phyloP scores from a whole-genome alignment of 106 monocot genomes.

The Allium cepa region DNA sequence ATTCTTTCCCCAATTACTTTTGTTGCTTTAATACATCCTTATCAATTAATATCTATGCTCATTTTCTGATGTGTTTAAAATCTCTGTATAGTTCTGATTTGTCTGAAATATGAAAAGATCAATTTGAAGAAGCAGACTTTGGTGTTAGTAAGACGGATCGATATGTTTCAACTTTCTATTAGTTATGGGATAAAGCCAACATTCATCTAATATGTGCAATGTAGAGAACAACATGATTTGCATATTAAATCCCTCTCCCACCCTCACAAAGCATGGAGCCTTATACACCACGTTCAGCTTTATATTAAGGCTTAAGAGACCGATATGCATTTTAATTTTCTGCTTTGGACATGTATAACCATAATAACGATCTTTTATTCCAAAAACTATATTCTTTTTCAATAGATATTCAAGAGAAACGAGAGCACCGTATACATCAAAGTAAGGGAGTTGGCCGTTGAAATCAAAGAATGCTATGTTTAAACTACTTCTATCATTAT shows the following conservation, averaged over 20 bases:
- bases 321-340: too few species aligned
- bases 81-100: not conserved
- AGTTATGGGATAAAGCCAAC: not conserved
- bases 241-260: too few species aligned
- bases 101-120: not conserved
- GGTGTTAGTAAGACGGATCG: not conserved
- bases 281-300: too few species aligned
- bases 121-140: not conserved
- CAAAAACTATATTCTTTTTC: not conserved
- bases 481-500: not conserved
- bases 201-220: not conserved
- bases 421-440: not conserved
- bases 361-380: not conserved
- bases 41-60: not conserved
- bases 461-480: too few species aligned
- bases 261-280: not conserved
- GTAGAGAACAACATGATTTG: too few species aligned
- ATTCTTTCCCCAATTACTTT: not conserved
- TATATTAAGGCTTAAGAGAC: too few species aligned
- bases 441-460: not conserved
- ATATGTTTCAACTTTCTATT: not conserved
- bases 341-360: not conserved
- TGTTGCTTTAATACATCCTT: conserved; percentile 2
- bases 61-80: not conserved
- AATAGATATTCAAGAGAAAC: not conserved